Base-by-base conservation (phyloP, 169 alveolate genomes). In the Eimeria acervulina region DNA sequence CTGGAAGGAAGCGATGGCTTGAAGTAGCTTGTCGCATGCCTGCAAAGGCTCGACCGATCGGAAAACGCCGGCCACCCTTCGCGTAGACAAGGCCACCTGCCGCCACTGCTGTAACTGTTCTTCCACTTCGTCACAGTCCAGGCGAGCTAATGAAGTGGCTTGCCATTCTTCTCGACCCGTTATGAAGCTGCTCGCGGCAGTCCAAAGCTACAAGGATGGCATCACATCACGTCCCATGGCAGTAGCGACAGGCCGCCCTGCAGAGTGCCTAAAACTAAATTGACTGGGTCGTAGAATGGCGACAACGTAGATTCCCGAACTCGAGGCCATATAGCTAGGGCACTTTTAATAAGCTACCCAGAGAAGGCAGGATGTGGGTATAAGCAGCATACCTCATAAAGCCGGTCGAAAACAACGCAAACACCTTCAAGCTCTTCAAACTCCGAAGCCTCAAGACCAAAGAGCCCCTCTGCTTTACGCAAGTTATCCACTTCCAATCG, bases 381-480 rank as follows among this genome's bases (percentile, higher is more conserved):
- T 33, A 36, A 28, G 33, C 21, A 31, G 66, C 95, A 5, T 21
- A 94, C 96, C 51, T 94, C 83, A 61, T 89, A 47, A n/a, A 83
- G 91, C 26, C 89, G 72, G 33, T 84, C 94, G 81, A 84, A 94
- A 44, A 42, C 63, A n/a, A 23, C 55, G 36, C 81, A 47, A 19
- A 94, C 94, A 76, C 74, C 90, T 51, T 94, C 94, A 66, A 94
- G 81, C 28, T 72, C 93, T 31, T 59, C 76, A 70, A 81, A 94
- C 19, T 94, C 94, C 51, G 96, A 94, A 31, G 94, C 90, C 26
- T 94, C 96, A 42, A 94, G 84, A 61, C 94, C 96, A 38, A 94
- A 94, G 68, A 94, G 93, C 26, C 66, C 89, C n/a, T 94, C 96
- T 2, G 96, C 96, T 83, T 94, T 94, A 26, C 55, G 90, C 36